A percentile compares a stretch with the other conserved stretches of the same genome.
Evolutionary conservation across 2,329 filamentous ascomycete genomes (phyloP).

Genomic region (Botrytis cinerea): DNA sequence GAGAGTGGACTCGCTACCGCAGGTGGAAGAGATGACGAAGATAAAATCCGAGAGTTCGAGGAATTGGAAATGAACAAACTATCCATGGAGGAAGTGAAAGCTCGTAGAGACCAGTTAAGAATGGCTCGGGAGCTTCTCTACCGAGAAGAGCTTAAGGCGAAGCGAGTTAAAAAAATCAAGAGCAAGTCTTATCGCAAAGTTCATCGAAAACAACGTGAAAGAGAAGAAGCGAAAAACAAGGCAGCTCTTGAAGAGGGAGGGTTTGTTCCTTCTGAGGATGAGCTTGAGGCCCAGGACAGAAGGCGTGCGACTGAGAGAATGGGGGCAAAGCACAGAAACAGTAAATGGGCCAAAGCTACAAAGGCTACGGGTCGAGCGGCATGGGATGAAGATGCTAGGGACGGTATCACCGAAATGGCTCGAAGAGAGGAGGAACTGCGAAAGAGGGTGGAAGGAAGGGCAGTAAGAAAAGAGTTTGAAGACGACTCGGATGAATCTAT

Average conservation of each 20-base stretch:
- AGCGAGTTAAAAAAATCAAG: slow-evolving; percentile 98
- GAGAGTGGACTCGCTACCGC: slow-evolving; percentile 74
- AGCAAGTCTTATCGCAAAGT: slow-evolving; percentile 92
- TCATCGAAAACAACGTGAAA: slow-evolving; percentile 76
- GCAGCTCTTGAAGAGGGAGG: slow-evolving; percentile 60
- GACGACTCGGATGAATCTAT: slow-evolving; percentile 53
- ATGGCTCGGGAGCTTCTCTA: slow-evolving; percentile 83
- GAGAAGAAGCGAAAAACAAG: slow-evolving; percentile 56
- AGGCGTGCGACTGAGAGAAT: slow-evolving; percentile 68
- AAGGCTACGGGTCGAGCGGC: slow-evolving; percentile 64
- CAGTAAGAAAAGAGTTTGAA: slow-evolving; percentile 49
- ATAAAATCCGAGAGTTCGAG: slow-evolving; percentile 68
- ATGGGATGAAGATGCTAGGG: slow-evolving; percentile 72
- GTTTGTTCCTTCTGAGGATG: slow-evolving; percentile 62
- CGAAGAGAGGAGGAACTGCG: slow-evolving; percentile 66
- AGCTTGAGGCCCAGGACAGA: slow-evolving; percentile 63
- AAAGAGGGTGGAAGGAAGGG: slow-evolving; percentile 64
- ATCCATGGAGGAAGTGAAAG: slow-evolving; percentile 71
- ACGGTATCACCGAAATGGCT: slow-evolving; percentile 65
- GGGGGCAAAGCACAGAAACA: slow-evolving; percentile 68
- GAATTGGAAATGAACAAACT: slow-evolving; percentile 71
- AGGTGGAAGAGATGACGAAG: slow-evolving; percentile 61
- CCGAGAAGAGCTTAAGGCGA: slow-evolving; percentile 82
- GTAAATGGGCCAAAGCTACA: slow-evolving; percentile 71
- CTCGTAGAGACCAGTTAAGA: slow-evolving; percentile 72